These are phyloP conservation scores for Pelargonium citronellum DNA, from an alignment of 441 rosid genomes.

Conservation along the genomic window DNA sequence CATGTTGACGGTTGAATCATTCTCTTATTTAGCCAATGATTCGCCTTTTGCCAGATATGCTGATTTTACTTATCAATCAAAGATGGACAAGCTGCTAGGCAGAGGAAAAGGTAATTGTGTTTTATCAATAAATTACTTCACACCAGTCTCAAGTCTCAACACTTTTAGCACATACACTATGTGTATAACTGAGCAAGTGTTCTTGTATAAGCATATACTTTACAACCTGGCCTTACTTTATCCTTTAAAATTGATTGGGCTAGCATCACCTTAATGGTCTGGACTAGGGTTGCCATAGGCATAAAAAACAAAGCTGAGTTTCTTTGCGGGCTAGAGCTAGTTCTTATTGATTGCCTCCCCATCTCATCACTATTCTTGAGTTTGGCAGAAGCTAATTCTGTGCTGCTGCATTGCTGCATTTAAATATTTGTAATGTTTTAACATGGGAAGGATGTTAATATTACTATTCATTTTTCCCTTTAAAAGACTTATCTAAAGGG, in stretches of 20 bases:
- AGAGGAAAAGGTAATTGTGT: slow-evolving; percentile 64
- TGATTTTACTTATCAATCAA: slow-evolving; percentile 44
- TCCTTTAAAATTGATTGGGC: neutral
- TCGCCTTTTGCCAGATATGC: slow-evolving; percentile 26
- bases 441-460: neutral
- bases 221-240: neutral
- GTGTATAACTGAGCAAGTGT: slow-evolving; percentile 11
- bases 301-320: neutral
- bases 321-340: neutral
- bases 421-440: neutral
- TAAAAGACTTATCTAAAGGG: neutral
- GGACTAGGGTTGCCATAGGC: neutral
- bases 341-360: neutral
- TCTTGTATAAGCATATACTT: neutral
- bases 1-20: slow-evolving; percentile 53
- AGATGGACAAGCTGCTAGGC: slow-evolving; percentile 71
- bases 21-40: slow-evolving; percentile 50
- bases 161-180: neutral
- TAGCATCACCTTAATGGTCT: slow-evolving; percentile 12
- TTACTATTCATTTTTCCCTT: neutral
- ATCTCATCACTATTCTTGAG: neutral
- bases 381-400: slow-evolving; percentile 5
- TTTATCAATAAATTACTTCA: slow-evolving; percentile 11
- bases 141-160: slow-evolving; percentile 4
- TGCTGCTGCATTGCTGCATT: slow-evolving; percentile 11